A percentile compares a stretch with the other conserved stretches of the same genome.
These are phyloP conservation scores for Ceratobasidium sp. DNA, from an alignment of 1,284 basidiomycete genomes.

Conservation along the genomic window DNA sequence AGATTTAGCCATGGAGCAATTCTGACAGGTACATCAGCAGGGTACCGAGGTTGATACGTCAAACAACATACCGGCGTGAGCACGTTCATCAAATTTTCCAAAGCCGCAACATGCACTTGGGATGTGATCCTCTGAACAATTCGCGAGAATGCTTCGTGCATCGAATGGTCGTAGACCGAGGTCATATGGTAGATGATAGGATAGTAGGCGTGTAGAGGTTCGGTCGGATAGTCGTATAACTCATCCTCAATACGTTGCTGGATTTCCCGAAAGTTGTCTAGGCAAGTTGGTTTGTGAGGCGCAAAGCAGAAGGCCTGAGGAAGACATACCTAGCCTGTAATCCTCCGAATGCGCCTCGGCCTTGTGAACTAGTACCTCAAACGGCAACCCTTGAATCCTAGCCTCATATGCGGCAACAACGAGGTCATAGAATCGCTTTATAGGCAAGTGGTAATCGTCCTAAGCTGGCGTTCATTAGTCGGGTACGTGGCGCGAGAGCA, in stretches of 20 bases:
- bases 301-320: neutral
- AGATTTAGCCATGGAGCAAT: constrained; percentile 90
- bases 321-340: constrained; percentile 81
- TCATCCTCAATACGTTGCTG: constrained; percentile 86
- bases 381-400: constrained; percentile 79
- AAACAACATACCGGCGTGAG: constrained; percentile 73
- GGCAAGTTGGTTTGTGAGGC: neutral
- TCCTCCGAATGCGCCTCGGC: constrained; percentile 93
- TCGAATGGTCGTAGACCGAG: constrained; percentile 88
- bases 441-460: constrained; percentile 68
- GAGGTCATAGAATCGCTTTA: constrained; percentile 81
- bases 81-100: constrained; percentile 83
- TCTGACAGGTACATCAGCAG: constrained; percentile 58
- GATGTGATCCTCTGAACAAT: constrained; percentile 73
- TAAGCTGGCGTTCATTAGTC: constrained; percentile 50
- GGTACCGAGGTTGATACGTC: neutral
- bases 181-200: constrained; percentile 86
- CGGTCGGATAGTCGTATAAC: constrained; percentile 66
- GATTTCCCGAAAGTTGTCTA: constrained; percentile 90
- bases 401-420: constrained; percentile 73
- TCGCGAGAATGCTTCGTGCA: constrained; percentile 88
- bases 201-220: constrained; percentile 69
- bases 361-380: constrained; percentile 98
- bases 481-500: constrained; percentile 37
- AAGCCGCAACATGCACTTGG: constrained; percentile 64